phyloP scores from a whole-genome alignment of 177 flowering plant species.

The Vitis hybrid region DNA sequence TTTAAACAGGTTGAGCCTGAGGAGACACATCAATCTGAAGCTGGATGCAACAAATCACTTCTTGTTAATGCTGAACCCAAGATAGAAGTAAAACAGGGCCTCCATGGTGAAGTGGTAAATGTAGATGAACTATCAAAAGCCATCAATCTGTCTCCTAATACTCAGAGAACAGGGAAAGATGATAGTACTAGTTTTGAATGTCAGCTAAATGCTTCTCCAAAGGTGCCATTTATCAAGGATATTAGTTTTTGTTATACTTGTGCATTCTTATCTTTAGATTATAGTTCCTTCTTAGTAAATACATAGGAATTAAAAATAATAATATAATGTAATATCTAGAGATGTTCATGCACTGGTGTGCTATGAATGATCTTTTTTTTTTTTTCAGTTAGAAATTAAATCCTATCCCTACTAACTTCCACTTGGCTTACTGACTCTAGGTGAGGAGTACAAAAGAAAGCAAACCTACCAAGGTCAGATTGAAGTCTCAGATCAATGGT shows the following conservation, averaged over 20 bases:
- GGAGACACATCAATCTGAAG: slow-evolving; percentile 24
- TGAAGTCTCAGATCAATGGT: slow-evolving; percentile 23
- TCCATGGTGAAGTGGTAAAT: slow-evolving; percentile 16
- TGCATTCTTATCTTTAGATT: neutral
- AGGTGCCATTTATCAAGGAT: slow-evolving; percentile 30
- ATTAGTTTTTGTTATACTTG: neutral
- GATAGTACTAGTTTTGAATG: slow-evolving; percentile 9
- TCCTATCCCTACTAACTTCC: neutral
- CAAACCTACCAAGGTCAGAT: slow-evolving; percentile 23
- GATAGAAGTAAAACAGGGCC: slow-evolving; percentile 21
- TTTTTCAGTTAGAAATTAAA: neutral
- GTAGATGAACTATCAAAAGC: slow-evolving; percentile 14
- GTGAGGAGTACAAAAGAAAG: slow-evolving; percentile 17
- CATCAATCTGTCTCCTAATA: slow-evolving; percentile 10
- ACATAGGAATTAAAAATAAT: neutral
- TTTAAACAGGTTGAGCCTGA: slow-evolving; percentile 18
- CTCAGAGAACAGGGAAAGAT: slow-evolving; percentile 11
- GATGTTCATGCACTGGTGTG: neutral
- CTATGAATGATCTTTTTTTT: neutral
- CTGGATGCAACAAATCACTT: slow-evolving; percentile 4
- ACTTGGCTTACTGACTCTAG: slow-evolving; percentile 14
- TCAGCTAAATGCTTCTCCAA: slow-evolving; percentile 17
- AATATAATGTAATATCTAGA: neutral
- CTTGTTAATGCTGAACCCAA: slow-evolving; percentile 21
- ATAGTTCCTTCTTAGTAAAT: neutral